phyloP scores from a whole-genome alignment of 768 basidiomycete species.

The Leccinum truebloodii region DNA sequence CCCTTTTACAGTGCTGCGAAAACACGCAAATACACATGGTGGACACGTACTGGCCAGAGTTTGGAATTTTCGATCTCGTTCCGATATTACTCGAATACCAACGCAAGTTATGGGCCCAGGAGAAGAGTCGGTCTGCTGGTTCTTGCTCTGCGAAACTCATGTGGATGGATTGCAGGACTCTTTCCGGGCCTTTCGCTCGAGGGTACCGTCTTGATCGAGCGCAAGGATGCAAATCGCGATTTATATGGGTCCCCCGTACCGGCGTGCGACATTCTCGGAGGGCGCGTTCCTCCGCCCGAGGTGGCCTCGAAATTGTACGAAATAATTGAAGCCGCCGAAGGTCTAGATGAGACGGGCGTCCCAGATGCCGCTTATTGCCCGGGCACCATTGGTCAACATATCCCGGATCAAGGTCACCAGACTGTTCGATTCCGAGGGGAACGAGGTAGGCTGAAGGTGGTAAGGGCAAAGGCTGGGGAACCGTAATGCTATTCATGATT shows the following conservation, averaged over 20 bases:
- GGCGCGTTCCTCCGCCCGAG: slow-evolving; percentile 96
- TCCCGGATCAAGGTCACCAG: slow-evolving; percentile 43
- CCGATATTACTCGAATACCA: slow-evolving; percentile 91
- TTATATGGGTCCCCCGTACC: slow-evolving; percentile 94
- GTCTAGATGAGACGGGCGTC: slow-evolving; percentile 81
- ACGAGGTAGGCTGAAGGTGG: slow-evolving; percentile 12
- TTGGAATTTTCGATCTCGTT: slow-evolving; percentile 82
- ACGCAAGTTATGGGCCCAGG: slow-evolving; percentile 58
- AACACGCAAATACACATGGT: slow-evolving; percentile 87
- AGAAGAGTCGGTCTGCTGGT: not conserved
- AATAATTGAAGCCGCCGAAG: slow-evolving; percentile 95
- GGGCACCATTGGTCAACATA: slow-evolving; percentile 57
- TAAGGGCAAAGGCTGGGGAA: not conserved
- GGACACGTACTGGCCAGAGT: slow-evolving; percentile 89
- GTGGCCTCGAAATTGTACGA: slow-evolving; percentile 92
- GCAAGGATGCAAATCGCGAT: slow-evolving; percentile 94
- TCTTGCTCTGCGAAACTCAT: not conserved
- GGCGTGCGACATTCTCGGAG: slow-evolving; percentile 87
- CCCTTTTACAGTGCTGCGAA: slow-evolving; percentile 61
- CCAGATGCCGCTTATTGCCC: slow-evolving; percentile 84
- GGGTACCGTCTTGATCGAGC: slow-evolving; percentile 91
- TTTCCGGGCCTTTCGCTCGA: slow-evolving; percentile 95
- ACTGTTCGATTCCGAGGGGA: slow-evolving; percentile 78
- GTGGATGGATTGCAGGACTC: slow-evolving; percentile 54
- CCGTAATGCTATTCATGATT: slow-evolving; percentile 6